Evolutionary conservation across 345 rosid species (phyloP).

Genomic region (Melaleuca alternifolia): DNA sequence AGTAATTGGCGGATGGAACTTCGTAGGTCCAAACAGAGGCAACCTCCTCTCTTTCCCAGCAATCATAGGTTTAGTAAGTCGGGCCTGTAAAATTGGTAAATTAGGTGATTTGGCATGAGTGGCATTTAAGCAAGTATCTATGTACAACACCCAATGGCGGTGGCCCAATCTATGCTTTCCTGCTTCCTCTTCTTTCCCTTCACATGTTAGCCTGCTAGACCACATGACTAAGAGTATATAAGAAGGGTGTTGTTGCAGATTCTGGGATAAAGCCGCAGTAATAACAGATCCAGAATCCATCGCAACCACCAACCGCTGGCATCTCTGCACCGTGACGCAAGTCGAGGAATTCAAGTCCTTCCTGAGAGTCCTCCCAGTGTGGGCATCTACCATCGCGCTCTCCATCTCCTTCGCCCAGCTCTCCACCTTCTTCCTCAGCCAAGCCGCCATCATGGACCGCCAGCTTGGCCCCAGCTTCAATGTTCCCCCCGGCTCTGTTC

Average conservation of each 20-base stretch:
- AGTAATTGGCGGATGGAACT: no score
- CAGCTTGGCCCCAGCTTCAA: constrained; percentile 24
- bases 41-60: no score
- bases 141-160: no score
- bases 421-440: constrained; percentile 44
- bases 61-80: no score
- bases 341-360: constrained; percentile 54
- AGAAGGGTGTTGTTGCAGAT: constrained; percentile 10
- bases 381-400: constrained; percentile 49
- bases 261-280: constrained; percentile 53
- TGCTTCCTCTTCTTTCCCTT: no score
- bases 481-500: constrained; percentile 33
- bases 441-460: constrained; percentile 40
- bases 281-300: constrained; percentile 18
- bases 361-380: constrained; percentile 34
- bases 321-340: constrained; percentile 50
- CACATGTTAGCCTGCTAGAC: not conserved
- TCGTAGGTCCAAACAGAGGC: no score
- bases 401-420: constrained; percentile 41
- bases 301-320: constrained; percentile 24
- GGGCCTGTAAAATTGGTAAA: no score
- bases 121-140: no score
- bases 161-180: no score
- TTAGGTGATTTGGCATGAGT: no score
- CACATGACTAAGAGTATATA: not conserved